A percentile compares a stretch with the other conserved stretches of the same genome.
These are phyloP conservation scores for Rhinocladiella mackenziei DNA, from an alignment of 2,329 filamentous ascomycete genomes.

Conservation along the genomic window DNA sequence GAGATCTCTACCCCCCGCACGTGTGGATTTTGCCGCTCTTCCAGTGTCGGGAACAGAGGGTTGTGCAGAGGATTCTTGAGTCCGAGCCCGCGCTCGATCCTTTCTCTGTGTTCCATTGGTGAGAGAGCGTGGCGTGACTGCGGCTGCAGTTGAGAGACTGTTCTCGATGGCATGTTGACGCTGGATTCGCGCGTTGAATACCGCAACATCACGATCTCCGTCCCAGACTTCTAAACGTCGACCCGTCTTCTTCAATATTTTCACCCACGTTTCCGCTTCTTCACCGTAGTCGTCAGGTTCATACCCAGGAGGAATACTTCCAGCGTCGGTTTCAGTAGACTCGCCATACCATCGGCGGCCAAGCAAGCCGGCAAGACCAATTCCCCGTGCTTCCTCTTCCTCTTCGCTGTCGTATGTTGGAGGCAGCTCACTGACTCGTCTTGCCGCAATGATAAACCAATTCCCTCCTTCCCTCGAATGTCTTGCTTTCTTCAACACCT, in stretches of 20 bases:
- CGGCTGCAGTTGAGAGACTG: background rate
- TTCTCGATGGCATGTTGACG: conserved; percentile 10
- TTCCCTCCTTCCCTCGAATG: conserved; percentile 39
- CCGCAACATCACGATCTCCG: conserved; percentile 40
- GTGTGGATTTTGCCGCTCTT: conserved; percentile 4
- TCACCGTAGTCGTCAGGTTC: conserved; percentile 48
- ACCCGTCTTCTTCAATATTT: conserved; percentile 41
- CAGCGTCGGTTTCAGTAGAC: conserved; percentile 11
- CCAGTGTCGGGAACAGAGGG: too few relatives aligned
- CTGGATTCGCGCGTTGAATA: conserved; percentile 29
- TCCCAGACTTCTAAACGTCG: conserved; percentile 45
- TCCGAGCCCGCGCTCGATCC: conserved; percentile 4
- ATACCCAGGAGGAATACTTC: conserved; percentile 34
- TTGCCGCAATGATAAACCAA: conserved; percentile 40
- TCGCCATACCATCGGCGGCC: conserved; percentile 18
- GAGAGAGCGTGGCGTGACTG: conserved; percentile 3
- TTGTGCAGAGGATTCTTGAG: background rate
- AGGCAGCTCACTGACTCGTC: conserved; percentile 41
- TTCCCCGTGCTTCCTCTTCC: conserved; percentile 41
- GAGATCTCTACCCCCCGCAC: conserved; percentile 20
- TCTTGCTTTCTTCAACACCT: conserved; percentile 38
- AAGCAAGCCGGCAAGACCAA: conserved; percentile 32
- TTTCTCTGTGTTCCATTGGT: conserved; percentile 20
- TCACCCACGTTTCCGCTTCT: conserved; percentile 44
- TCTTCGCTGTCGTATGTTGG: conserved; percentile 47